phyloP scores from a whole-genome alignment of 225 moss, liverwort and hornwort genomes.

The Marchantia paleacea region DNA sequence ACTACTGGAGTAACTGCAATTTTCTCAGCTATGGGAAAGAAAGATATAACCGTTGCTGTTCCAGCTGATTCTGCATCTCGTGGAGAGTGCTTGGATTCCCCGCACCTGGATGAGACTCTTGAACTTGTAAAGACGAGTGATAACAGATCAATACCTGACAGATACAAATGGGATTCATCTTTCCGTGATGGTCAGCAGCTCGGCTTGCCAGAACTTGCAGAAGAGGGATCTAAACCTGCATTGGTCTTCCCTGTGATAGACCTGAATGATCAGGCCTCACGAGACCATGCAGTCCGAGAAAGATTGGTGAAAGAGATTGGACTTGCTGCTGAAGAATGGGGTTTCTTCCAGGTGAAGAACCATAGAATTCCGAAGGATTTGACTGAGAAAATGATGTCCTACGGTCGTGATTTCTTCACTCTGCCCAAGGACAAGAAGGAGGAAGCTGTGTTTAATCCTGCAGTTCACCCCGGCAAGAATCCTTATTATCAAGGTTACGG shows the following conservation, averaged over 20 bases:
- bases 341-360: constrained; percentile 39
- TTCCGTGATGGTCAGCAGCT: too few species aligned
- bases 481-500: constrained; percentile 27
- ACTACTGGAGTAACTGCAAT: too few species aligned
- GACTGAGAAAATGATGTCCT: background rate
- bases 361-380: constrained; percentile 19
- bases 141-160: too few species aligned
- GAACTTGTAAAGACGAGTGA: too few species aligned
- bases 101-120: too few species aligned
- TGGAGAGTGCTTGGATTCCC: too few species aligned
- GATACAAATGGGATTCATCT: too few species aligned
- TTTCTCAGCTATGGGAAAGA: too few species aligned
- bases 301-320: constrained; percentile 18
- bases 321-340: constrained; percentile 26
- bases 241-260: constrained; percentile 32
- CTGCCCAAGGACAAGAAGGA: constrained; percentile 29
- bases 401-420: constrained; percentile 24
- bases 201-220: too few species aligned
- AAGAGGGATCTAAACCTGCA: background rate
- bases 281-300: constrained; percentile 12
- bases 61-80: too few species aligned
- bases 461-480: background rate
- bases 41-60: too few species aligned
- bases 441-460: background rate
- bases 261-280: constrained; percentile 9